A percentile compares a stretch with the other conserved stretches of the same genome.
These are phyloP conservation scores for Conoideocrella luteorostrata DNA, from an alignment of 2,329 filamentous ascomycete species.

Conservation along the genomic window DNA sequence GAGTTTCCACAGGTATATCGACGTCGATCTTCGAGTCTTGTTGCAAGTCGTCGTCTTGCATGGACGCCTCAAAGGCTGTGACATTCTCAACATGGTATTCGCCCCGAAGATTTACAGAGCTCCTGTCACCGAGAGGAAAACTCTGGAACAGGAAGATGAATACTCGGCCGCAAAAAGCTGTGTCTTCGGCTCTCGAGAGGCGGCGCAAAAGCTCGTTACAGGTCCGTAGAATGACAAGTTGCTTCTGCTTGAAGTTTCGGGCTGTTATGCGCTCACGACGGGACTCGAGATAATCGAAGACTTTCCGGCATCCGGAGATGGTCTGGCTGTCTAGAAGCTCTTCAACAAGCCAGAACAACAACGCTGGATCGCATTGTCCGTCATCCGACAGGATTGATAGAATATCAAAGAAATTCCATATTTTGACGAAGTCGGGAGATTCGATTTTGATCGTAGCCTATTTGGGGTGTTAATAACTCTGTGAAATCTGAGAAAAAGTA, in stretches of 20 bases:
- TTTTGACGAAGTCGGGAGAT: slow-evolving; percentile 67
- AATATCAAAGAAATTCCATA: slow-evolving; percentile 93
- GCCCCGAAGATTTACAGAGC: slow-evolving; percentile 90
- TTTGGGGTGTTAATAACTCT: slow-evolving; percentile 9
- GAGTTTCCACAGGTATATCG: slow-evolving; percentile 42
- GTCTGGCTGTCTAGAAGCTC: slow-evolving; percentile 95
- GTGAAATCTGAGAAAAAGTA: no score
- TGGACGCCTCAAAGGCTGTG: slow-evolving; percentile 63
- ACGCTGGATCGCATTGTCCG: slow-evolving; percentile 67
- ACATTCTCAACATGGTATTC: slow-evolving; percentile 96
- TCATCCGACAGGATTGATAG: slow-evolving; percentile 82
- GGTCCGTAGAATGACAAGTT: slow-evolving; percentile 80
- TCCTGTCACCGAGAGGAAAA: slow-evolving; percentile 92
- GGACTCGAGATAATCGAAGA: slow-evolving; percentile 94
- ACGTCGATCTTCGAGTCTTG: slow-evolving; percentile 52
- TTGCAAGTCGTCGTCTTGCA: slow-evolving; percentile 20
- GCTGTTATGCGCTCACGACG: slow-evolving; percentile 82
- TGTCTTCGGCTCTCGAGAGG: slow-evolving; percentile 92
- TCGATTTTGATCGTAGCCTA: slow-evolving; percentile 72
- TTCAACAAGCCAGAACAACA: slow-evolving; percentile 87
- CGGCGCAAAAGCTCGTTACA: slow-evolving; percentile 94
- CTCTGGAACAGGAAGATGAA: slow-evolving; percentile 99
- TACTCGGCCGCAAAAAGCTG: slow-evolving; percentile 92
- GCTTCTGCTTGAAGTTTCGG: slow-evolving; percentile 74
- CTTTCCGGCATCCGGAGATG: slow-evolving; percentile 79